Base-by-base conservation (phyloP, 2,329 filamentous ascomycete genomes). In the Plenodomus biglobosus region DNA sequence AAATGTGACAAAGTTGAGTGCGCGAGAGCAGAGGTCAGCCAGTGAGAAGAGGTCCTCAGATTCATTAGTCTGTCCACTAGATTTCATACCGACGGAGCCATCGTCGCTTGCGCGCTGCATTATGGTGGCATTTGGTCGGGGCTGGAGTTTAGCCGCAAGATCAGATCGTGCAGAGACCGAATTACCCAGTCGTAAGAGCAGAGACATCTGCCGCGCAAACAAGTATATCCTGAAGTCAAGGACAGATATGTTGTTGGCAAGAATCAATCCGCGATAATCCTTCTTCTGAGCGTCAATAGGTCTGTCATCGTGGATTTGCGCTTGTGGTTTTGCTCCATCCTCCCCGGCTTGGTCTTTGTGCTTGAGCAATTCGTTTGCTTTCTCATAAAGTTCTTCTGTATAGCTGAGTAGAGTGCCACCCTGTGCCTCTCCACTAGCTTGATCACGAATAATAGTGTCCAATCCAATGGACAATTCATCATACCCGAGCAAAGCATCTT, bases 191-290 rank as follows among this genome's bases (percentile, higher is more conserved):
- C 92, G 83, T 11, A 96, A 78, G 1, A 97, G 78, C 1, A 99
- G 75, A 2, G 87, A 83, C 53, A 96, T 84, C 63, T 99, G 92
- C 19, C 94, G 83, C 2, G 90, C 85, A 70, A 97, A 99, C 11
- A 99, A 85, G 69, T 99, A 99, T 59, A 88, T 90, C 41, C 90
- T 82, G 69, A 99, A 97, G 70, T 99, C 94, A 66, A 97, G 96
- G 2, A 96, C 80, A 0, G 94, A 99, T 30, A 99, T 95, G 57
- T 96, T 89, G 74, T 95, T 99, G 13, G 89, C 87, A 34, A 99
- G 78, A 40, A 99, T 99, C 62, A 95, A 84, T 48, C 95, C 90
- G 42, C 92, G 84, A 67, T 97, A 99, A 1, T 88, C 82, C 69
- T 96, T 96, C 60, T 76, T 79, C 54, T 56, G 58, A 3, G 70